Conservation (phyloP, 768 basidiomycete species). For the Mycena crocata region DNA sequence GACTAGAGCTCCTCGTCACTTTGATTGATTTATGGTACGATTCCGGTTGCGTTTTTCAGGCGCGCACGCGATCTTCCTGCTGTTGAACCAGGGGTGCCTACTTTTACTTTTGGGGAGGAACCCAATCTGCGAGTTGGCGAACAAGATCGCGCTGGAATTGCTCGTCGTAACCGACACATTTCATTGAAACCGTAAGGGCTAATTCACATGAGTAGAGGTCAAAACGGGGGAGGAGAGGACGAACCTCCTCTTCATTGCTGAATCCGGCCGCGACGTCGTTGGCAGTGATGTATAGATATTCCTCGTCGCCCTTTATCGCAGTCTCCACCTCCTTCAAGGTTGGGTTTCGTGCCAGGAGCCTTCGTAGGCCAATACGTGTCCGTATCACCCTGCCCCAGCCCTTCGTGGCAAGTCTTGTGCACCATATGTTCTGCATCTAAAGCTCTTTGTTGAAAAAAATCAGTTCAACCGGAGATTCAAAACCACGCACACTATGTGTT, state of each 20-base stretch:
- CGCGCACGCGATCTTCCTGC: no score
- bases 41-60: no score
- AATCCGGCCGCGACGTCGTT: conserved; percentile 45
- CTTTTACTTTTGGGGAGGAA: background rate
- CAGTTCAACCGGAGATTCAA: background rate
- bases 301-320: conserved; percentile 1
- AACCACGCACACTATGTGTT: background rate
- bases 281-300: conserved; percentile 31
- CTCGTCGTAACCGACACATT: conserved; percentile 54
- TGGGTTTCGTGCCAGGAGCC: conserved; percentile 36
- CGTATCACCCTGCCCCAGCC: conserved; percentile 42
- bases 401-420: conserved; percentile 38
- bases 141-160: conserved; percentile 48
- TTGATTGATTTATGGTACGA: no score
- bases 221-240: background rate
- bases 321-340: conserved; percentile 39
- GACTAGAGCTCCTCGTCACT: no score
- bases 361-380: conserved; percentile 44
- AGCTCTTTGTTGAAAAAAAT: background rate
- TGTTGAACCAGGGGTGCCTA: no score
- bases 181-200: conserved; percentile 52
- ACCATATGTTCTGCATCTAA: conserved; percentile 46
- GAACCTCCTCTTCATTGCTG: conserved; percentile 46
- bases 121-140: conserved; percentile 14
- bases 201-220: background rate